Evolutionary conservation across 768 basidiomycete species (phyloP), one percentile per base, ranked within the genome.

Genomic region (Phallus indusiatus): DNA sequence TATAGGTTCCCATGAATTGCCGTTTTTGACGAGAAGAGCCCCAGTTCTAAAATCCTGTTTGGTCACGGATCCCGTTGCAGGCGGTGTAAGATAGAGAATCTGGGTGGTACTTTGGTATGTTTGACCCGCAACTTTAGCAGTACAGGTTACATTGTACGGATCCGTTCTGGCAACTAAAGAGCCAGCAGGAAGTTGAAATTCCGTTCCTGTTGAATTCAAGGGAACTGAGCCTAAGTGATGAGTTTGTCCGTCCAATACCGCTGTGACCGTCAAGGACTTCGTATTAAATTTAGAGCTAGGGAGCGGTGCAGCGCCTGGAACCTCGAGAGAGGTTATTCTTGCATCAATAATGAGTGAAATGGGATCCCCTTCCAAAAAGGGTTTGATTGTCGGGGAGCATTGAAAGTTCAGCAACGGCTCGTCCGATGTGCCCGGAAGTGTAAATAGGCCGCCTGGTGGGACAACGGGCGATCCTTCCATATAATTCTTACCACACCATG

Each of bases 341-440:
- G 81, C 68, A 52, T 84, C 81, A 47, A 85, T 70, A 42, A 84
- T 69, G 55, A 85, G 73, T 16, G 75, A 72, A 1, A 74, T 71
- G 2, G 74, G 72, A 61, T 84, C 83, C 62, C 79, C 81, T 16
- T 77, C 75, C 21, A 85, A 75, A 66, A 83, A 85, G 1, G 84
- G 84, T 6, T 78, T 74, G 21, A 84, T 76, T 2, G 80, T 79
- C 28, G 81, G 82, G 9, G 76, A 75, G 61, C 84, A 85, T 10
- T 81, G 79, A 42, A 85, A 68, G 8, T 81, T 79, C 22, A 84
- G 74, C 46, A 82, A 74, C n/a, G 82, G 70, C 1, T 65, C 67
- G 0, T 70, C 61, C 1, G 75, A 76, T 1, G 65, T 62, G 9
- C 66, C 66, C 6, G 78, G 75, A 3, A 70, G 55, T 1, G 73